A percentile compares a stretch with the other conserved stretches of the same genome.
Evolutionary conservation across 352 stramenopile genomes (phyloP).

Genomic region (Phytophthora citricola): DNA sequence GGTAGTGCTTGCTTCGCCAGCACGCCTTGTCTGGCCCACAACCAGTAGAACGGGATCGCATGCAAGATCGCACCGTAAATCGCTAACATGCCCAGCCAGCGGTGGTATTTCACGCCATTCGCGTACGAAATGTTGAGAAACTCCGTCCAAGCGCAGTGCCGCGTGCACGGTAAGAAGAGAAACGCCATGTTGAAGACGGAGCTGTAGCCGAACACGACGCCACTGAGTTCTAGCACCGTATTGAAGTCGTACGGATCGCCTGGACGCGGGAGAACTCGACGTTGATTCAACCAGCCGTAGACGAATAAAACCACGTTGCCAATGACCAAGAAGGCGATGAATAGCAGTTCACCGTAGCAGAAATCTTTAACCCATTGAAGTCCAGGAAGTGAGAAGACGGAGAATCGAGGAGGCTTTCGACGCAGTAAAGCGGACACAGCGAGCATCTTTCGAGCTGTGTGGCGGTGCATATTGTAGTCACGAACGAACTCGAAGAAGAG

Average conservation of each 20-base stretch:
- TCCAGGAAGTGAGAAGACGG: not conserved
- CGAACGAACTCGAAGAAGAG: constrained; percentile 53
- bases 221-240: constrained; percentile 49
- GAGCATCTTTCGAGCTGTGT: constrained; percentile 45
- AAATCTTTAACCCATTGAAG: constrained; percentile 30
- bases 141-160: constrained; percentile 73
- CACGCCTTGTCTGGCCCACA: constrained; percentile 44
- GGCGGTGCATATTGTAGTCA: constrained; percentile 48
- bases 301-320: constrained; percentile 70
- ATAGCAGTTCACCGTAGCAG: constrained; percentile 74
- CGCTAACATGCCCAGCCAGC: constrained; percentile 56
- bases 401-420: constrained; percentile 45
- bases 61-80: constrained; percentile 50
- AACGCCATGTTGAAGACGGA: constrained; percentile 74
- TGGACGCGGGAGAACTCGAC: constrained; percentile 29
- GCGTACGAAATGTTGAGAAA: constrained; percentile 68
- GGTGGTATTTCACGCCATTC: constrained; percentile 71
- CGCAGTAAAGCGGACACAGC: constrained; percentile 50
- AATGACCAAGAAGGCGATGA: constrained; percentile 46
- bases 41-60: constrained; percentile 54
- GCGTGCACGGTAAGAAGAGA: constrained; percentile 62
- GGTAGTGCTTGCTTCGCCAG: constrained; percentile 44
- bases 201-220: constrained; percentile 56
- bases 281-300: constrained; percentile 54
- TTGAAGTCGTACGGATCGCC: constrained; percentile 53